Percentiles rank a stretch among this genome's conserved stretches.
These are phyloP conservation scores for Mortierella claussenii DNA, from an alignment of 192 early-diverging fungal species.

Conservation along the genomic window DNA sequence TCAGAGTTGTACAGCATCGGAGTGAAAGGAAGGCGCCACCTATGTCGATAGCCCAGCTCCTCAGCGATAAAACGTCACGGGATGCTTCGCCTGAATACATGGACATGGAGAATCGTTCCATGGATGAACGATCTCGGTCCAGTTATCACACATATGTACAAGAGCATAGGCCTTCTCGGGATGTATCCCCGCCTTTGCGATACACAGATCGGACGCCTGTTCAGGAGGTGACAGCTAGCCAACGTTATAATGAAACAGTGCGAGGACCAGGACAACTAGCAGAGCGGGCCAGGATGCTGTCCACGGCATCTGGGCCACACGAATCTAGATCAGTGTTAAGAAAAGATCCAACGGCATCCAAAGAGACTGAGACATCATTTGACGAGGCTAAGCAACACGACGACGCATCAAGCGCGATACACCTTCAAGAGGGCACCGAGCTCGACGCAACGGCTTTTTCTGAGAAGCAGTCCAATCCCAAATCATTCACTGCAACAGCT, in stretches of 20 bases:
- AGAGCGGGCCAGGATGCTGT: constrained; percentile 32
- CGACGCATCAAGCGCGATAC: not conserved
- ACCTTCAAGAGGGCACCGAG: not conserved
- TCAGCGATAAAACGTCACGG: constrained; percentile 30
- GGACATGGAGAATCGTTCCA: constrained; percentile 4
- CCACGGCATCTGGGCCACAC: not conserved
- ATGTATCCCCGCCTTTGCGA: constrained; percentile 10
- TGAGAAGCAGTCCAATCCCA: too few species aligned
- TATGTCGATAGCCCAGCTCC: constrained; percentile 41
- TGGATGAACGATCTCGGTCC: constrained; percentile 6
- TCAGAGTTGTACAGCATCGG: constrained; percentile 10
- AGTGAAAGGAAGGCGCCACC: constrained; percentile 28
- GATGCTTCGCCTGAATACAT: constrained; percentile 25
- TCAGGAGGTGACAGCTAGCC: constrained; percentile 1
- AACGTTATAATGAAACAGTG: constrained; percentile 2
- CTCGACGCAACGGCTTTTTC: too few species aligned
- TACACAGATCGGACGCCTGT: constrained; percentile 17
- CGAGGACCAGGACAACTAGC: constrained; percentile 29
- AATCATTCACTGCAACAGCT: constrained; percentile 10
- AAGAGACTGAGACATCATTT: not conserved
- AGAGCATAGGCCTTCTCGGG: constrained; percentile 11
- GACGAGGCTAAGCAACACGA: not conserved
- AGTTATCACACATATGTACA: constrained; percentile 22
- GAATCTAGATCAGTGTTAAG: too few species aligned
- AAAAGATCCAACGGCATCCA: constrained; percentile 1